These are phyloP conservation scores for Coemansia sp. DNA, from an alignment of 192 early-diverging fungal genomes.

Conservation along the genomic window DNA sequence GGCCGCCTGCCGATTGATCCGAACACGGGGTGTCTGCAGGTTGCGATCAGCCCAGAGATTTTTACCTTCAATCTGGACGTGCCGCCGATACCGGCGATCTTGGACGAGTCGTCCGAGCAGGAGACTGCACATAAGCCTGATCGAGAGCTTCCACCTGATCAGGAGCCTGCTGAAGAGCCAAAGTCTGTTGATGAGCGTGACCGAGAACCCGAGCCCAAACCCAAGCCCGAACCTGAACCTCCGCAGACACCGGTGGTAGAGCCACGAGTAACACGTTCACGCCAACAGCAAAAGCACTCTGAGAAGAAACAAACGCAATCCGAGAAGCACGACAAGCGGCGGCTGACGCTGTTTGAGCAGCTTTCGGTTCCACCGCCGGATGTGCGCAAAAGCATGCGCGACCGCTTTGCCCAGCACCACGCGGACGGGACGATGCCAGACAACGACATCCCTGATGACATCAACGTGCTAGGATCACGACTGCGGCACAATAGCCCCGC, in stretches of 20 bases:
- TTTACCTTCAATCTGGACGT: constrained; percentile 13
- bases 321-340: constrained; percentile 2
- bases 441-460: constrained; percentile 24
- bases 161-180: not conserved
- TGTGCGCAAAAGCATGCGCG: constrained; percentile 10
- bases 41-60: constrained; percentile 23
- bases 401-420: not conserved
- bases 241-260: not conserved
- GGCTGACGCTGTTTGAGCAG: constrained; percentile 40
- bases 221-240: too few species aligned
- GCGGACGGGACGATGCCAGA: not conserved
- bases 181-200: not conserved
- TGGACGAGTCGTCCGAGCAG: not conserved
- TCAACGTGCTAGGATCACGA: constrained; percentile 21
- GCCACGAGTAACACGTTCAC: not conserved
- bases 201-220: not conserved
- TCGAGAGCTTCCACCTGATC: too few species aligned
- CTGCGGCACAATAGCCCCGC: constrained; percentile 4
- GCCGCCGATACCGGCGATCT: constrained; percentile 4
- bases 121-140: not conserved
- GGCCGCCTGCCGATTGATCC: constrained; percentile 31
- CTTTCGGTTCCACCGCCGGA: constrained; percentile 44
- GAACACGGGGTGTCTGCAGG: constrained; percentile 27
- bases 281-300: not conserved
- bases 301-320: not conserved